Conservation (phyloP, 257 asterid genomes). For the Solanum tarapatanum region DNA sequence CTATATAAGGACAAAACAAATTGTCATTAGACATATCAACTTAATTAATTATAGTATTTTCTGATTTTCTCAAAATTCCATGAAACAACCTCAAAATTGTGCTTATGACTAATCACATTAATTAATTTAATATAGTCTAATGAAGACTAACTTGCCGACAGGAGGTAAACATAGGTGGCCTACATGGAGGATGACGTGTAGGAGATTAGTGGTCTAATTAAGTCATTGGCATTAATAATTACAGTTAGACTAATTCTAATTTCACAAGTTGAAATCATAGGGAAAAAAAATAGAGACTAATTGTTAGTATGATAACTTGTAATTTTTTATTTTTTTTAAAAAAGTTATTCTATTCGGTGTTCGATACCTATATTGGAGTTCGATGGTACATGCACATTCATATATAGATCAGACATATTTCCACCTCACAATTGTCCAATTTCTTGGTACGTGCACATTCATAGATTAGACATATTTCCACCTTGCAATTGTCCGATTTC, state of each 20-base stretch:
- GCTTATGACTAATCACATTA: background rate
- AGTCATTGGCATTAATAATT: background rate
- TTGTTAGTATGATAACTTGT: background rate
- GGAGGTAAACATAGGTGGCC: slow-evolving; percentile 4
- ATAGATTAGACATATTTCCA: too few relatives aligned
- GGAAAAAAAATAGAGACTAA: background rate
- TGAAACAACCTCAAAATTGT: background rate
- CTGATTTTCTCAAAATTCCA: background rate
- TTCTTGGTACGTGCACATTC: too few relatives aligned
- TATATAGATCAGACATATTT: too few relatives aligned
- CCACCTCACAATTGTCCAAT: background rate
- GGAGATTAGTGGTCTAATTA: background rate
- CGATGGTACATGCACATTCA: too few relatives aligned
- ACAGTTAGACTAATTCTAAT: background rate
- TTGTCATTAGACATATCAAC: background rate
- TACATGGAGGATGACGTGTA: background rate
- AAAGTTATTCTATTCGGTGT: too few relatives aligned
- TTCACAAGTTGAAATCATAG: background rate
- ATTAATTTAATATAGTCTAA: background rate
- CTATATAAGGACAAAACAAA: background rate
- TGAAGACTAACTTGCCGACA: slow-evolving; percentile 1
- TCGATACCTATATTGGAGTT: too few relatives aligned
- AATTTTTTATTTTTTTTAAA: too few relatives aligned
- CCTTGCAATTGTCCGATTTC: too few relatives aligned
- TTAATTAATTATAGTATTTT: background rate